These are phyloP conservation scores for Yamadazyma takamatsuzukensis DNA, from an alignment of 805 yeast genomes.

Conservation along the genomic window DNA sequence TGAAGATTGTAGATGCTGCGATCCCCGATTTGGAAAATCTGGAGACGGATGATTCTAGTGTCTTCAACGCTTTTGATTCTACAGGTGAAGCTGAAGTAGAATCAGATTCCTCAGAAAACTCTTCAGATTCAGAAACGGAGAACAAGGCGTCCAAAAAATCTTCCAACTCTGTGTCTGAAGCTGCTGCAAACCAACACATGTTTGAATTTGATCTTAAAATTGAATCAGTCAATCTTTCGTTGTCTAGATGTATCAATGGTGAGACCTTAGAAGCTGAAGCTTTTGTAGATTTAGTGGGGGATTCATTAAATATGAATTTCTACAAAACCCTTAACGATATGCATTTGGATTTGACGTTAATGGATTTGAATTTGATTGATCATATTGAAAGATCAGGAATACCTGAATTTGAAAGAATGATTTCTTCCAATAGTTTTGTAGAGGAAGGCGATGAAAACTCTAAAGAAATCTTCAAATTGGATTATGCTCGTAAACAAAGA, in stretches of 20 bases:
- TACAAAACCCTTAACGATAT: slow-evolving; percentile 57
- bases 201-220: slow-evolving; percentile 75
- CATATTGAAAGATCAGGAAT: slow-evolving; percentile 61
- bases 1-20: slow-evolving; percentile 69
- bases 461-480: slow-evolving; percentile 52
- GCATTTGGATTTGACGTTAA: slow-evolving; percentile 61
- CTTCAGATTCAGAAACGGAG: slow-evolving; percentile 7
- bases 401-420: slow-evolving; percentile 60
- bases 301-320: slow-evolving; percentile 56
- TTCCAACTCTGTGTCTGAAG: slow-evolving; percentile 8
- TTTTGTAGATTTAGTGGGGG: slow-evolving; percentile 70
- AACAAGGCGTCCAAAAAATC: slow-evolving; percentile 3
- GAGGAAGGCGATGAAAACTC: slow-evolving; percentile 16
- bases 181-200: slow-evolving; percentile 46
- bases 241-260: slow-evolving; percentile 66
- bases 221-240: slow-evolving; percentile 54
- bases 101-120: slow-evolving; percentile 11
- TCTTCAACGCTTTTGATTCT: slow-evolving; percentile 31
- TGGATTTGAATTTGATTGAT: slow-evolving; percentile 71
- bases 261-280: slow-evolving; percentile 59
- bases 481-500: slow-evolving; percentile 58
- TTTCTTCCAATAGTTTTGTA: slow-evolving; percentile 58
- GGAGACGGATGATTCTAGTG: slow-evolving; percentile 30
- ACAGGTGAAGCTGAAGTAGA: slow-evolving; percentile 16
- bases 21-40: slow-evolving; percentile 50